phyloP scores from a whole-genome alignment of 2,329 filamentous ascomycete genomes.

The Trichophyton simii region DNA sequence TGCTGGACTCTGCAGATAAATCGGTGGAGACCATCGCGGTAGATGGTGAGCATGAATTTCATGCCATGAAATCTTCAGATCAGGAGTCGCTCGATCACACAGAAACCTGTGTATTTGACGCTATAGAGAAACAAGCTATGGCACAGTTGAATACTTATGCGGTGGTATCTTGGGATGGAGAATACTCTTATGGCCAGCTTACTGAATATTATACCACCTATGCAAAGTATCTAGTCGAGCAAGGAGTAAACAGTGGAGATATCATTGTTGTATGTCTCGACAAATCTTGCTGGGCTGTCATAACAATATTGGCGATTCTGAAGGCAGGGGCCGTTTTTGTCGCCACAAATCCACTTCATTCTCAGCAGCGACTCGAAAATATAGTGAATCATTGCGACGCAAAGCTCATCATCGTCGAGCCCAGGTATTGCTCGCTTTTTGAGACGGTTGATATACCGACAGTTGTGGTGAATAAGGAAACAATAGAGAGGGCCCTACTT shows the following conservation, averaged over 20 bases:
- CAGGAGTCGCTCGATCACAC: background rate
- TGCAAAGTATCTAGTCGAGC: slow-evolving; percentile 9
- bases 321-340: slow-evolving; percentile 7
- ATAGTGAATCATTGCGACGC: background rate
- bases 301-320: slow-evolving; percentile 6
- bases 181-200: slow-evolving; percentile 19
- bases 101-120: background rate
- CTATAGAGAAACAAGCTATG: slow-evolving; percentile 6
- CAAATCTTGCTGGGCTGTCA: slow-evolving; percentile 8
- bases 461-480: background rate
- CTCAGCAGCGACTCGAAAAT: background rate
- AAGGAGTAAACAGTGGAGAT: slow-evolving; percentile 5
- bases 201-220: slow-evolving; percentile 20
- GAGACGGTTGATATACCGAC: background rate
- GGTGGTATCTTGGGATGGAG: slow-evolving; percentile 21
- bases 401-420: background rate
- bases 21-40: slow-evolving; percentile 5
- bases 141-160: slow-evolving; percentile 10
- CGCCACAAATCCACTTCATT: slow-evolving; percentile 9
- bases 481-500: background rate
- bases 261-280: slow-evolving; percentile 4
- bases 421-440: background rate
- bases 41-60: background rate
- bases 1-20: background rate
- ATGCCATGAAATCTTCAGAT: background rate